Percentiles rank a stretch among this genome's conserved stretches.
phyloP scores from a whole-genome alignment of 2,329 filamentous ascomycete species.

The Exserohilum rostratum region DNA sequence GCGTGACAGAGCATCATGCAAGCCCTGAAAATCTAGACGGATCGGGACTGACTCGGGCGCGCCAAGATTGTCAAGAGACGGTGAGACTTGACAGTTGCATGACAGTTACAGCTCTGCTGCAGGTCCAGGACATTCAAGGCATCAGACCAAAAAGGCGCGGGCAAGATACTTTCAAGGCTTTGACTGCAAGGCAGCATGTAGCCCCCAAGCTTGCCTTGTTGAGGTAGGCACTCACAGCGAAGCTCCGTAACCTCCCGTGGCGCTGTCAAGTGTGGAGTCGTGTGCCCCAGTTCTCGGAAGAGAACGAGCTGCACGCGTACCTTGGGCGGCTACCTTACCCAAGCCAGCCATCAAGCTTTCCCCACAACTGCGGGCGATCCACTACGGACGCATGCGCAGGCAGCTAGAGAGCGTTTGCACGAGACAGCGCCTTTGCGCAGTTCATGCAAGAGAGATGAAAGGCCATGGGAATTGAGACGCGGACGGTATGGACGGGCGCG shows the following conservation, averaged over 20 bases:
- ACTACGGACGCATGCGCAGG: conserved; percentile 8
- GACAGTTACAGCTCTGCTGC: conserved; percentile 8
- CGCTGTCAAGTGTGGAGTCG: conserved; percentile 12
- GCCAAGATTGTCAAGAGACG: conserved; percentile 11
- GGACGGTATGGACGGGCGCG: not conserved
- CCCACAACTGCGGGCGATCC: conserved; percentile 30
- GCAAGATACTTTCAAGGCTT: not conserved
- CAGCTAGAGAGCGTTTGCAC: conserved; percentile 3
- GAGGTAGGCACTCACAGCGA: not conserved
- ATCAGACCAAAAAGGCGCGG: not conserved
- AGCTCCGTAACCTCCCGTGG: conserved; percentile 10
- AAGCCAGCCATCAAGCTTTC: conserved; percentile 37
- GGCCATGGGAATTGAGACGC: not conserved
- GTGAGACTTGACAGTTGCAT: conserved; percentile 16
- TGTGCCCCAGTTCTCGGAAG: conserved; percentile 13
- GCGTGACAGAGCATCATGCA: conserved; percentile 4
- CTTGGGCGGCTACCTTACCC: conserved; percentile 12
- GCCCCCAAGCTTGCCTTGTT: not conserved
- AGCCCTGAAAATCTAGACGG: conserved; percentile 1
- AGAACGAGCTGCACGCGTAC: conserved; percentile 10
- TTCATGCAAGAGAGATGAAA: not conserved
- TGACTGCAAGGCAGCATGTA: not conserved
- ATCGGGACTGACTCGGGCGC: conserved; percentile 7
- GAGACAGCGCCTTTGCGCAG: not conserved
- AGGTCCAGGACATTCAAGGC: not conserved